Evolutionary conservation across 192 early-diverging fungal genomes (phyloP).

Genomic region (Cetraspora pellucida): DNA sequence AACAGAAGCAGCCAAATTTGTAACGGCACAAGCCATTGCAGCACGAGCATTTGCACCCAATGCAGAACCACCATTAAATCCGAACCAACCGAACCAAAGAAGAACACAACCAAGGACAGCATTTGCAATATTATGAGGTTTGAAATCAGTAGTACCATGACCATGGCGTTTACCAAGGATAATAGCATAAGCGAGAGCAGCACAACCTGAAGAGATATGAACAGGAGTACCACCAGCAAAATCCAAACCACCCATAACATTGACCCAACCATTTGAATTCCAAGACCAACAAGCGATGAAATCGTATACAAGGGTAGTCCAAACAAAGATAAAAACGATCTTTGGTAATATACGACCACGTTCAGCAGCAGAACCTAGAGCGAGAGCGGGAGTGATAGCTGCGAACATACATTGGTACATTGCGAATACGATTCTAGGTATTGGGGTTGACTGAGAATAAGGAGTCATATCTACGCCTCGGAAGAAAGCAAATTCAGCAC

Average conservation of each 20-base stretch:
- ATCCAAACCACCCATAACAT: conserved; percentile 81
- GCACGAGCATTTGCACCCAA: conserved; percentile 81
- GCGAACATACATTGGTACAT: conserved; percentile 94
- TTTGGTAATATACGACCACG: conserved; percentile 86
- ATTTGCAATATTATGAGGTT: conserved; percentile 89
- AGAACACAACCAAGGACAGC: conserved; percentile 88
- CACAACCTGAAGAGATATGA: conserved; percentile 88
- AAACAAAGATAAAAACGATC: conserved; percentile 88
- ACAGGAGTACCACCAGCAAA: conserved; percentile 98
- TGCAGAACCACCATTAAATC: conserved; percentile 92
- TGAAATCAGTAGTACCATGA: conserved; percentile 68
- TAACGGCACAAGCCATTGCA: conserved; percentile 82
- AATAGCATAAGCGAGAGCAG: conserved; percentile 86
- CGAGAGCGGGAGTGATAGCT: conserved; percentile 85
- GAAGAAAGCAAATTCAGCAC: too few relatives aligned
- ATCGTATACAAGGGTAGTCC: conserved; percentile 92
- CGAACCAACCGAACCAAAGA: conserved; percentile 96
- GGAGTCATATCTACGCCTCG: too few relatives aligned
- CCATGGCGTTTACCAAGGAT: conserved; percentile 82
- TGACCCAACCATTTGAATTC: conserved; percentile 84
- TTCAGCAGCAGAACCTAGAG: conserved; percentile 92
- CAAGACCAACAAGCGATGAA: conserved; percentile 96
- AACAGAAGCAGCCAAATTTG: conserved; percentile 81
- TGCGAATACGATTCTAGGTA: conserved; percentile 78
- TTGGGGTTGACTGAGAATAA: conserved; percentile 10